Percentiles rank a stretch among this genome's conserved stretches.
phyloP scores from a whole-genome alignment of 139 green algal genomes.

The Diplosphaera chodatii region DNA sequence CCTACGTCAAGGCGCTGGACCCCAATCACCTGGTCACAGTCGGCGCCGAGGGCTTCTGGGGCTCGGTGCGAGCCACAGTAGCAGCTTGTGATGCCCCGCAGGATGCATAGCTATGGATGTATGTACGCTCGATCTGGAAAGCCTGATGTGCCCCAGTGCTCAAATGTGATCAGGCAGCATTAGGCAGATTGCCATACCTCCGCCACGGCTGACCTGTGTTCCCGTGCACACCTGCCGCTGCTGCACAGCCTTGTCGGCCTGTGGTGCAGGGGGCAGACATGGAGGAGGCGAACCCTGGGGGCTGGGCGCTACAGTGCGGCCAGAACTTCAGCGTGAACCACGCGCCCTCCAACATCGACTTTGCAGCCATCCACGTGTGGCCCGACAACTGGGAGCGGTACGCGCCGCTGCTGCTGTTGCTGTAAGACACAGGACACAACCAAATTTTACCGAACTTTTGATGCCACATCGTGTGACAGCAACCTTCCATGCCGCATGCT shows the following conservation, averaged over 20 bases:
- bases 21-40: constrained; percentile 49
- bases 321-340: constrained; percentile 51
- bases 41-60: constrained; percentile 57
- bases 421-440: too few species aligned
- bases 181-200: too few species aligned
- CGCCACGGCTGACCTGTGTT: too few species aligned
- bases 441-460: too few species aligned
- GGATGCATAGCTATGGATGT: not conserved
- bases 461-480: too few species aligned
- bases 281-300: constrained; percentile 19
- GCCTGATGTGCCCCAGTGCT: too few species aligned
- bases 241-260: too few species aligned
- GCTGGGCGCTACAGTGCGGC: constrained; percentile 33
- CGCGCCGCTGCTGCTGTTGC: not conserved
- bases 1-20: constrained; percentile 38
- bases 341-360: constrained; percentile 42
- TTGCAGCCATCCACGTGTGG: constrained; percentile 51
- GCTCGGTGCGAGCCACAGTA: constrained; percentile 4
- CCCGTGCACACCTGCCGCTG: too few species aligned
- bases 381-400: constrained; percentile 44
- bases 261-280: not conserved
- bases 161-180: too few species aligned
- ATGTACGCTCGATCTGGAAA: not conserved
- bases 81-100: too few species aligned
- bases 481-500: too few species aligned